Percentiles rank a stretch among this genome's conserved stretches.
These are phyloP conservation scores for Serendipita vermifera DNA, from an alignment of 768 basidiomycete species.

Conservation along the genomic window DNA sequence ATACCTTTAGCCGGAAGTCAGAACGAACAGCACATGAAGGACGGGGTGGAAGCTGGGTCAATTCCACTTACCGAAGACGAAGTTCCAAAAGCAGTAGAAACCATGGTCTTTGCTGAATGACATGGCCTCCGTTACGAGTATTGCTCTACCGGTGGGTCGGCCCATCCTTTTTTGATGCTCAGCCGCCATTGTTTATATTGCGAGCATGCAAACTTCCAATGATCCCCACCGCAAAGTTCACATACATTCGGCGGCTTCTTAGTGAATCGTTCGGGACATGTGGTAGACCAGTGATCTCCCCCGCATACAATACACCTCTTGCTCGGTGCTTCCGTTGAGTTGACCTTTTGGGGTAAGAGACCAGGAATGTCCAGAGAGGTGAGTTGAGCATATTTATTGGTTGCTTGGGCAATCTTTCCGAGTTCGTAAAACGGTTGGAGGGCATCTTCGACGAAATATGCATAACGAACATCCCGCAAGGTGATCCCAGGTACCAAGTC, in stretches of 20 bases:
- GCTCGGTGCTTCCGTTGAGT: neutral
- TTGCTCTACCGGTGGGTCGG: neutral
- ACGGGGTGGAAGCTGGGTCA: conserved; percentile 40
- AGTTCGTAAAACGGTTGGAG: neutral
- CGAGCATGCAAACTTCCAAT: conserved; percentile 6
- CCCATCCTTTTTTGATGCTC: neutral
- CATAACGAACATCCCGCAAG: conserved; percentile 38
- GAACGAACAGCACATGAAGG: conserved; percentile 49
- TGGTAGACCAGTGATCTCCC: neutral
- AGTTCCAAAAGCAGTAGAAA: conserved; percentile 20
- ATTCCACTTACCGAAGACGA: conserved; percentile 26
- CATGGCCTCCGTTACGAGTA: neutral
- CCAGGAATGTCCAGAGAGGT: neutral
- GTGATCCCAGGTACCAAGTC: conserved; percentile 31
- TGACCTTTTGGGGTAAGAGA: neutral
- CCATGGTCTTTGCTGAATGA: conserved; percentile 16
- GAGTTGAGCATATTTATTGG: neutral
- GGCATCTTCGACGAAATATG: conserved; percentile 28
- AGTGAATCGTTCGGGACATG: neutral
- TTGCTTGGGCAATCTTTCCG: neutral
- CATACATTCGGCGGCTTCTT: neutral
- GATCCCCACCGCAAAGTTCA: conserved; percentile 2
- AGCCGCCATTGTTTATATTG: neutral
- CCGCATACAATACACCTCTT: conserved; percentile 5
- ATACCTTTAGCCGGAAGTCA: conserved; percentile 68